A percentile compares a stretch with the other conserved stretches of the same genome.
phyloP scores from a whole-genome alignment of 2,329 filamentous ascomycete species.

The Colletotrichum somersetense region DNA sequence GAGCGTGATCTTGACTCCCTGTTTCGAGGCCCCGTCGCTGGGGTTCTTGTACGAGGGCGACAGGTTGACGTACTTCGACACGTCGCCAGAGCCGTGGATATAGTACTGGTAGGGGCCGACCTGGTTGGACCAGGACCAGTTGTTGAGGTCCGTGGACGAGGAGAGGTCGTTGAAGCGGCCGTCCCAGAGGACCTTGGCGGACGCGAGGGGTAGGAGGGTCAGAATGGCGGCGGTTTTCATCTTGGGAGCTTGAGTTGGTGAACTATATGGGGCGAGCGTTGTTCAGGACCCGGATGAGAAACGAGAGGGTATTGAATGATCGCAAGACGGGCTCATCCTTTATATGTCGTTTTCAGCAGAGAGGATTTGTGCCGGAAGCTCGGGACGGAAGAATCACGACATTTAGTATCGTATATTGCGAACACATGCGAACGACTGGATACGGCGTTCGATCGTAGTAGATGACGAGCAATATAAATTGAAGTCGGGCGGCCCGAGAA shows the following conservation, averaged over 20 bases:
- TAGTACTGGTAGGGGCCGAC: conserved; percentile 81
- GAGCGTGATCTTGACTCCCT: conserved; percentile 78
- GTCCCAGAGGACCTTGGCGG: conserved; percentile 67
- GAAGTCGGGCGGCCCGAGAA: conserved; percentile 28
- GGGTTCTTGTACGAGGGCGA: conserved; percentile 73
- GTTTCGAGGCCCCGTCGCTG: conserved; percentile 69
- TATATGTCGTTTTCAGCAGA: conserved; percentile 11
- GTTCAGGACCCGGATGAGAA: not conserved
- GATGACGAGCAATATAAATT: conserved; percentile 35
- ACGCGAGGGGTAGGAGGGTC: conserved; percentile 21
- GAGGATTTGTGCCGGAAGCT: not conserved
- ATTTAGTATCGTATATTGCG: conserved; percentile 9
- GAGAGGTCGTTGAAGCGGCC: conserved; percentile 73
- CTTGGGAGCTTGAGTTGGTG: not conserved
- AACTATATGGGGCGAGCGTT: not conserved
- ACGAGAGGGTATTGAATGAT: too few relatives aligned
- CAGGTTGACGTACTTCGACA: conserved; percentile 73
- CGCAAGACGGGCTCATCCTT: not conserved
- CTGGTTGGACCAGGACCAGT: conserved; percentile 76
- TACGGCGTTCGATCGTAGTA: not conserved
- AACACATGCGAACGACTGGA: not conserved
- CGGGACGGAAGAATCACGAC: conserved; percentile 24
- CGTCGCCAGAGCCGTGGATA: conserved; percentile 73
- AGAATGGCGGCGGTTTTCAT: conserved; percentile 33
- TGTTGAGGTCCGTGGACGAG: conserved; percentile 66